Evolutionary conservation across 169 alveolate genomes (phyloP), one percentile per base, ranked within the genome.

Genomic region (Toxoplasma gondii): DNA sequence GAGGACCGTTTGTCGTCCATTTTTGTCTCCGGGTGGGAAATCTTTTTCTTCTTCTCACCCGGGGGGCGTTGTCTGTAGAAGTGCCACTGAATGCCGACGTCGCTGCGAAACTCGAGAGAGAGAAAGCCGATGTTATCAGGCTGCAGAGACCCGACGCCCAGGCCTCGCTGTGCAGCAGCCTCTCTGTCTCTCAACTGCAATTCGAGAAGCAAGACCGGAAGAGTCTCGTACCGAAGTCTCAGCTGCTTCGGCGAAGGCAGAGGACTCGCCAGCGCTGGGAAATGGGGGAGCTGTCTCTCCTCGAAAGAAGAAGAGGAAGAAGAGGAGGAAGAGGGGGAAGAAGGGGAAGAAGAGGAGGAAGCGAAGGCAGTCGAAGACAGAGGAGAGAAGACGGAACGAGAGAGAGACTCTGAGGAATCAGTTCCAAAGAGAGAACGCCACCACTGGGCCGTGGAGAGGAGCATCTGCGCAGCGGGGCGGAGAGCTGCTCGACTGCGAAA

Each of bases 81-180:
- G 41, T 88, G 93, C 93, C 93, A 88, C 58, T 45, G 74, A 67
- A 88, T 58, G 74, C 93, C 93, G 45, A 88, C 93, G 69, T 88
- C 93, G 69, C 93, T 88, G 29, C 93, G 70, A 43, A 88, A 88
- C n/a, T 88, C 93, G 39, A 88, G n/a, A 0, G 93, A 88, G 31
- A 88, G 70, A 36, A 4, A 88, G 4, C 93, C 93, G 24, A 88
- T 44, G 12, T 31, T 74, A 1, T 36, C 43, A 1, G 84, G 84
- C 44, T 17, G 2, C n/a, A 36, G 84, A 31, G 44, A 36, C 27
- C 27, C 84, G 16, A 34, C 44, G 84, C 84, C 84, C 5, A 1
- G 12, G 49, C 84, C 84, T 12, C 84, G 41, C 84, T 31, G 45
- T 9, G 84, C 84, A 9, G 84, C 84, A 2, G 44, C 43, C 83